Conservation (phyloP, 2,329 filamentous ascomycete species). For the Xylariaceae sp. region DNA sequence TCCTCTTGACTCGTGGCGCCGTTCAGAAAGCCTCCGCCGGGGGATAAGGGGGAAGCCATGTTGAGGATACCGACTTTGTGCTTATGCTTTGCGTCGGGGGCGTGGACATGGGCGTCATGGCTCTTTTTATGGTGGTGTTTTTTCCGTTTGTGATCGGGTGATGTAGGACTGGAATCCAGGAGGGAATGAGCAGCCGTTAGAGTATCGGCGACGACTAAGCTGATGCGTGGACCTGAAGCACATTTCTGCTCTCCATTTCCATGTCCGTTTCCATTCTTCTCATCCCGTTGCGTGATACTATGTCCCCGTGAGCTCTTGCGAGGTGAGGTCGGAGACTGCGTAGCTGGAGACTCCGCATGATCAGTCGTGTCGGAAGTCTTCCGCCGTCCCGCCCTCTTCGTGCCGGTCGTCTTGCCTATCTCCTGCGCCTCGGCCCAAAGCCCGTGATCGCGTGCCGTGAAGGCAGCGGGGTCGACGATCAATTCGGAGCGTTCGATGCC, state of each 20-base stretch:
- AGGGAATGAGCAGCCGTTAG: constrained; percentile 45
- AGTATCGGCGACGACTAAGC: constrained; percentile 46
- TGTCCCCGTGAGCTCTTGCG: not conserved
- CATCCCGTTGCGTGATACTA: not conserved
- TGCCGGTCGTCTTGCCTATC: not conserved
- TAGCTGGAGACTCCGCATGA: not conserved
- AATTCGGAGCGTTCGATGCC: constrained; percentile 50
- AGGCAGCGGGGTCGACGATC: constrained; percentile 31
- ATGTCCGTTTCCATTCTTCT: not conserved
- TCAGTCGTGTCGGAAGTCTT: not conserved
- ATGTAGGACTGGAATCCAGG: constrained; percentile 2
- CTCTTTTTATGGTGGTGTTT: too few relatives aligned
- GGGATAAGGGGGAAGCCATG: constrained; percentile 57
- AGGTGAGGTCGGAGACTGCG: not conserved
- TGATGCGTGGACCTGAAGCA: constrained; percentile 33
- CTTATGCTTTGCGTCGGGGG: constrained; percentile 21
- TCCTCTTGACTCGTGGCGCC: constrained; percentile 59
- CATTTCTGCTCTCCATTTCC: too few relatives aligned
- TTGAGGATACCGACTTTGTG: constrained; percentile 50
- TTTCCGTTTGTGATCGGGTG: too few relatives aligned
- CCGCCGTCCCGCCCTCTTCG: not conserved
- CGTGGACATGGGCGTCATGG: not conserved
- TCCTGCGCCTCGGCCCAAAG: not conserved
- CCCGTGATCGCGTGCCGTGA: not conserved
- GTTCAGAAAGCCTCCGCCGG: constrained; percentile 55